Conservation (phyloP, 768 basidiomycete genomes). For the Termitomyces sp. region DNA sequence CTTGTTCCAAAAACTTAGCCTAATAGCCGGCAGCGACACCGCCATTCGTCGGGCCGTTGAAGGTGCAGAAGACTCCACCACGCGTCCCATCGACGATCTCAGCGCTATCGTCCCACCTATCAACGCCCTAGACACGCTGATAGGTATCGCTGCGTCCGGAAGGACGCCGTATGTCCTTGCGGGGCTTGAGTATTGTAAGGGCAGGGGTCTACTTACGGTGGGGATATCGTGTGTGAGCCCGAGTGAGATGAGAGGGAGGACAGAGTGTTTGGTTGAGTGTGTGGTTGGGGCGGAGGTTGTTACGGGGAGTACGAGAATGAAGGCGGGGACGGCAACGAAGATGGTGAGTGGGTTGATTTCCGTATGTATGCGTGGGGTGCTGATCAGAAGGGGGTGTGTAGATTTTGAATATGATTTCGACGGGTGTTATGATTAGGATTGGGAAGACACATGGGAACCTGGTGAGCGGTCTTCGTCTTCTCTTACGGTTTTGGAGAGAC, state of each 20-base stretch:
- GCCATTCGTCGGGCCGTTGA: constrained; percentile 28
- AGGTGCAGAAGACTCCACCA: constrained; percentile 32
- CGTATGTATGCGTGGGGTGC: no score
- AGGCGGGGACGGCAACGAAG: constrained; percentile 38
- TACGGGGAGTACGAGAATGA: constrained; percentile 34
- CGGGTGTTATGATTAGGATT: constrained; percentile 31
- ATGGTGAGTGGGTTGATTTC: constrained; percentile 21
- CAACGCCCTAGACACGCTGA: constrained; percentile 25
- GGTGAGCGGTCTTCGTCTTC: constrained; percentile 16
- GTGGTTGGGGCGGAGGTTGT: constrained; percentile 31
- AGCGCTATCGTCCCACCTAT: constrained; percentile 23
- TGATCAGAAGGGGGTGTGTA: constrained; percentile 5
- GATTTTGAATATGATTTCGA: constrained; percentile 38
- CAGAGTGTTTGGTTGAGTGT: constrained; percentile 28
- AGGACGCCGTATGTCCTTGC: constrained; percentile 36
- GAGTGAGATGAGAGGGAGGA: constrained; percentile 25
- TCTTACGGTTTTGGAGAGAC: background rate
- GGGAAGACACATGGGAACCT: constrained; percentile 36
- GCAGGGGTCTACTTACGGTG: constrained; percentile 26
- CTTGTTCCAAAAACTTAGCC: constrained; percentile 9
- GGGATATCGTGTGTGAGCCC: constrained; percentile 29
- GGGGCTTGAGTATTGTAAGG: constrained; percentile 25
- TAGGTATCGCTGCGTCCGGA: constrained; percentile 34
- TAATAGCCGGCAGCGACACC: constrained; percentile 29
- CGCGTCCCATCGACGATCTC: constrained; percentile 26